phyloP scores from a whole-genome alignment of 2,329 filamentous ascomycete species.

The Fusarium aywerte region DNA sequence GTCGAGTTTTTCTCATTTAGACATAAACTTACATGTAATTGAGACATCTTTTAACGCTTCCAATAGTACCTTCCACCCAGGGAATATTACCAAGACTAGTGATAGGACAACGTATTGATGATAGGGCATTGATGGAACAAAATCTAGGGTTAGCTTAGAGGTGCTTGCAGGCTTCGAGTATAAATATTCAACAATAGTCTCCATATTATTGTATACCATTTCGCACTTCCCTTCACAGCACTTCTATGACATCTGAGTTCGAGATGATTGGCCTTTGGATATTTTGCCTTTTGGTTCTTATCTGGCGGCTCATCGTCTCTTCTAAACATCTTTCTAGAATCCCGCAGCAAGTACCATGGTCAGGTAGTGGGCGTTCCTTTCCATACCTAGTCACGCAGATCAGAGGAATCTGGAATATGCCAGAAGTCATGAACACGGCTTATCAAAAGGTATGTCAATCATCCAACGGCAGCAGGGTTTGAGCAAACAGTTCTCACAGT shows the following conservation, averaged over 20 bases:
- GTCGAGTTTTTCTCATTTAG: not conserved
- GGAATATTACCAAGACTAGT: too few species aligned
- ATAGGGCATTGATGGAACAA: too few species aligned
- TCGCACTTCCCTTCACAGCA: too few species aligned
- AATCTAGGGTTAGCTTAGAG: too few species aligned
- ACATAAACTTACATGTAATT: not conserved
- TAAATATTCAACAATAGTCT: not conserved
- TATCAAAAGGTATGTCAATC: accelerated
- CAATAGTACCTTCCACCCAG: too few species aligned
- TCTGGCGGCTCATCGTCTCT: not conserved
- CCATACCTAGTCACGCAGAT: not conserved
- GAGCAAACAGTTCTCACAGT: not conserved
- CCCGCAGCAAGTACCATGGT: not conserved
- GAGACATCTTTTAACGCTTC: not conserved
- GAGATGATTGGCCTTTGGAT: not conserved
- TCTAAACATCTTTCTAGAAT: not conserved
- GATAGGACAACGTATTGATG: too few species aligned
- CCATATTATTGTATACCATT: not conserved
- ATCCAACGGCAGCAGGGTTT: accelerated
- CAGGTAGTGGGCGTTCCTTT: not conserved
- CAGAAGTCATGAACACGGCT: accelerated
- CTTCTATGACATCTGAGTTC: not conserved
- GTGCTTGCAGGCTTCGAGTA: too few species aligned
- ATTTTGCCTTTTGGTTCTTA: accelerated
- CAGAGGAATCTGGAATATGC: not conserved